Evolutionary conservation across 192 early-diverging fungal species (phyloP).

Genomic region (Paraglomus brasilianum): DNA sequence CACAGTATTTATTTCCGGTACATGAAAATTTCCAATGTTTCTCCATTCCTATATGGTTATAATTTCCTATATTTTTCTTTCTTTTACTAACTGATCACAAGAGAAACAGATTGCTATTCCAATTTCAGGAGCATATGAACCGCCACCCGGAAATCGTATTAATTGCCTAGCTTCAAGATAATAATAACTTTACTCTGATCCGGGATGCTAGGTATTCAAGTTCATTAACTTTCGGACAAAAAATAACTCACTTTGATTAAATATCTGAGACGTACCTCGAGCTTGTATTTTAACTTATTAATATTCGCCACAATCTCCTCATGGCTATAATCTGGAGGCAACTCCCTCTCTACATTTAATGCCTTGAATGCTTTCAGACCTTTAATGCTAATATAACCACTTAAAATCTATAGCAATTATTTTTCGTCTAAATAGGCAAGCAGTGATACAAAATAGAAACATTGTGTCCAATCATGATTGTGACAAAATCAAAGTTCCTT

Average conservation of each 20-base stretch:
- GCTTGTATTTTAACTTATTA: constrained; percentile 24
- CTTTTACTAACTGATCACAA: constrained; percentile 26
- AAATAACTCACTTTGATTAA: constrained; percentile 8
- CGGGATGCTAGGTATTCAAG: constrained; percentile 21
- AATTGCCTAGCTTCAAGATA: constrained; percentile 25
- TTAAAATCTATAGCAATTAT: constrained; percentile 5
- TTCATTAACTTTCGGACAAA: constrained; percentile 19
- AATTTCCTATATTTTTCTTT: constrained; percentile 28
- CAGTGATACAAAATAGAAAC: no score
- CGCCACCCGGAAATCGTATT: constrained; percentile 10
- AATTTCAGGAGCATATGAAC: constrained; percentile 28
- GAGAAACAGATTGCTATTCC: constrained; percentile 23
- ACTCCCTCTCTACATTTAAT: constrained; percentile 10
- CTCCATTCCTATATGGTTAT: constrained; percentile 27
- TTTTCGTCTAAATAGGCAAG: no score
- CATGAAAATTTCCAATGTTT: constrained; percentile 10
- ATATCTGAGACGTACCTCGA: not conserved
- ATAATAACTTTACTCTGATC: no score
- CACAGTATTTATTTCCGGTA: constrained; percentile 18
- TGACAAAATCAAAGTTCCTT: no score
- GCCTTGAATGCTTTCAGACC: constrained; percentile 18
- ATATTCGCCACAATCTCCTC: constrained; percentile 15
- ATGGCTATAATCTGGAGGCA: not conserved
- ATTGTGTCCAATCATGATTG: no score
- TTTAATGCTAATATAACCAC: constrained; percentile 16